These are phyloP conservation scores for Teunomyces panamensis DNA, from an alignment of 805 yeast species.

Conservation along the genomic window DNA sequence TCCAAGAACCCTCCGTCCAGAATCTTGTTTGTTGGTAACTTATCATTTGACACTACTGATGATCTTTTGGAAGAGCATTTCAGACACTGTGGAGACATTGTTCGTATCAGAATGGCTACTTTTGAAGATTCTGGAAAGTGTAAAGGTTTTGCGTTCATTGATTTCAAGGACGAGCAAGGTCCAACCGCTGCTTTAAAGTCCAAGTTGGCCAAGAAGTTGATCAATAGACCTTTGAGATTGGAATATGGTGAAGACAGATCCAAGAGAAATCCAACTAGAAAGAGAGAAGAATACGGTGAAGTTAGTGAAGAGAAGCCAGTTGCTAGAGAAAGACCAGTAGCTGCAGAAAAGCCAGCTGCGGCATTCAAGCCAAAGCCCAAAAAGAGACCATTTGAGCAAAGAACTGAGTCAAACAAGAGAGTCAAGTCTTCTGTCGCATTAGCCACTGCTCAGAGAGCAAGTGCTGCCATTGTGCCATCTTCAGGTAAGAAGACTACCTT, in stretches of 20 bases:
- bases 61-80: slow-evolving; percentile 77
- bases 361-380: slow-evolving; percentile 12
- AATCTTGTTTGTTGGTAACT: slow-evolving; percentile 86
- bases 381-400: slow-evolving; percentile 12
- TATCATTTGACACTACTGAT: slow-evolving; percentile 87
- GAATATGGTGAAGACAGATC: slow-evolving; percentile 96
- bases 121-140: slow-evolving; percentile 95
- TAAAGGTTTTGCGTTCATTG: slow-evolving; percentile 93
- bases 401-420: slow-evolving; percentile 44
- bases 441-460: slow-evolving; percentile 84
- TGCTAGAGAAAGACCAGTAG: slow-evolving; percentile 1
- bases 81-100: slow-evolving; percentile 87
- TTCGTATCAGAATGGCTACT: slow-evolving; percentile 91
- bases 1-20: slow-evolving; percentile 85
- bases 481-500: slow-evolving; percentile 84
- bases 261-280: slow-evolving; percentile 54
- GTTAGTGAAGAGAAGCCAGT: slow-evolving; percentile 10
- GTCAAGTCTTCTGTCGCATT: slow-evolving; percentile 79
- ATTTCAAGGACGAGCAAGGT: slow-evolving; percentile 75
- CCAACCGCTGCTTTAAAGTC: slow-evolving; percentile 82
- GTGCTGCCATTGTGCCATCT: slow-evolving; percentile 84
- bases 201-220: slow-evolving; percentile 58
- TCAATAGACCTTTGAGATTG: slow-evolving; percentile 75
- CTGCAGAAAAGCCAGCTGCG: slow-evolving; percentile 7
- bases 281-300: slow-evolving; percentile 17